Evolutionary conservation across 371 early-diverging fungal species (phyloP).

Genomic region (Rhizopus arrhizus): DNA sequence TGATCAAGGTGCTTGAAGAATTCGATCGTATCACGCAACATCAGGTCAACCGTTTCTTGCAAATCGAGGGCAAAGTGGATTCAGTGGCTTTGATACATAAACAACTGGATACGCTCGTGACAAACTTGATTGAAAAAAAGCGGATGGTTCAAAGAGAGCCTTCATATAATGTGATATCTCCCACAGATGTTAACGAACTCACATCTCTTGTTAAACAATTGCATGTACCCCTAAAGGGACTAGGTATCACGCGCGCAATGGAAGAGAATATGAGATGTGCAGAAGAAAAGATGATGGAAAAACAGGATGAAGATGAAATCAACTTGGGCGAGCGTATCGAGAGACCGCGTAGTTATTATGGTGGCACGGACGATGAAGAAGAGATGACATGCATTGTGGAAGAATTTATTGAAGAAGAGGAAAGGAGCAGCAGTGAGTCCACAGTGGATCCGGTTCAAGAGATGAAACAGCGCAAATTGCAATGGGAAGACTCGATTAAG

Average conservation of each 20-base stretch:
- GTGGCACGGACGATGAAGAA: slow-evolving; percentile 30
- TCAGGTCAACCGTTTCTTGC: slow-evolving; percentile 36
- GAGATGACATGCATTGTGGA: slow-evolving; percentile 5
- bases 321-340: not conserved
- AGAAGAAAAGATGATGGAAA: slow-evolving; percentile 5
- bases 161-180: slow-evolving; percentile 40
- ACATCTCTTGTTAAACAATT: slow-evolving; percentile 42
- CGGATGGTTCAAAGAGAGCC: slow-evolving; percentile 43
- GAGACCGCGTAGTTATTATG: slow-evolving; percentile 31
- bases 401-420: not conserved
- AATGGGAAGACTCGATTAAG: slow-evolving; percentile 30
- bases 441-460: not conserved
- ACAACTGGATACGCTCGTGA: slow-evolving; percentile 28
- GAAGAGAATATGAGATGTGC: slow-evolving; percentile 49
- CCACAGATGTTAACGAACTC: slow-evolving; percentile 42
- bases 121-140: slow-evolving; percentile 32
- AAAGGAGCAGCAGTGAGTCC: not conserved
- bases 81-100: slow-evolving; percentile 31
- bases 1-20: slow-evolving; percentile 35
- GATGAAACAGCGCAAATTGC: not conserved
- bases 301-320: not conserved
- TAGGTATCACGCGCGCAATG: slow-evolving; percentile 42
- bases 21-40: slow-evolving; percentile 37
- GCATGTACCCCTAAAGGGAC: slow-evolving; percentile 40
- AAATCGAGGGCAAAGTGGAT: slow-evolving; percentile 15